A percentile compares a stretch with the other conserved stretches of the same genome.
Evolutionary conservation across 139 green algal species (phyloP).

Genomic region (Coccomyxa sp.): DNA sequence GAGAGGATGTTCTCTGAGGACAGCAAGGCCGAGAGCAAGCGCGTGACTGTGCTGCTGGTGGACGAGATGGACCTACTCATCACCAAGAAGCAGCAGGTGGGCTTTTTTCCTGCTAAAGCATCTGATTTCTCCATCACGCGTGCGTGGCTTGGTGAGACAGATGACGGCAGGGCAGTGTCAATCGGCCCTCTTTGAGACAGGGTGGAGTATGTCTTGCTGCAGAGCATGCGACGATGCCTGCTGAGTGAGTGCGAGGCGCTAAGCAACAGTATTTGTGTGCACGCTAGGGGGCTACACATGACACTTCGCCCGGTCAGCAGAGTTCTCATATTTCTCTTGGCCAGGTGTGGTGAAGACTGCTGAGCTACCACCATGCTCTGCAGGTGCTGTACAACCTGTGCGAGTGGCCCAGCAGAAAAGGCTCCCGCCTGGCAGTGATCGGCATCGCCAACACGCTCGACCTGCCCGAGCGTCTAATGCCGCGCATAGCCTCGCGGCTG

Average conservation of each 20-base stretch:
- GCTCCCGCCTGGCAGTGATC: conserved; percentile 75
- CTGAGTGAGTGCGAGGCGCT: background rate
- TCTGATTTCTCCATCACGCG: background rate
- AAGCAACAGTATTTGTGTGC: background rate
- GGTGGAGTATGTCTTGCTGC: background rate
- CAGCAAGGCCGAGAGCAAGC: conserved; percentile 16
- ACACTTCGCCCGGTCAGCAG: background rate
- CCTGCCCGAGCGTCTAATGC: conserved; percentile 90
- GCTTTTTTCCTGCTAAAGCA: background rate
- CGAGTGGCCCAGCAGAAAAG: conserved; percentile 77
- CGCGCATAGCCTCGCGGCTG: conserved; percentile 60
- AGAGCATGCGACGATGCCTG: background rate
- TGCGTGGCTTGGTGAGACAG: background rate
- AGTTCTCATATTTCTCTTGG: too few relatives aligned
- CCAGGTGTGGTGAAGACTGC: background rate
- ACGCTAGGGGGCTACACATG: background rate
- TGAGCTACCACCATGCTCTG: background rate
- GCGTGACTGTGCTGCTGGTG: conserved; percentile 74
- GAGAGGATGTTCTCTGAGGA: conserved; percentile 60
- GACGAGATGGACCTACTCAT: conserved; percentile 97
- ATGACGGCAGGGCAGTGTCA: background rate
- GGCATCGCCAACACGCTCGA: conserved; percentile 98
- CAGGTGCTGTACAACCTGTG: conserved; percentile 99
- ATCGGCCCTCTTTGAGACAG: background rate
- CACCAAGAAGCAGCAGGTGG: conserved; percentile 76